These are phyloP conservation scores for Colletotrichum trifolii DNA, from an alignment of 2,329 filamentous ascomycete species.

Conservation along the genomic window DNA sequence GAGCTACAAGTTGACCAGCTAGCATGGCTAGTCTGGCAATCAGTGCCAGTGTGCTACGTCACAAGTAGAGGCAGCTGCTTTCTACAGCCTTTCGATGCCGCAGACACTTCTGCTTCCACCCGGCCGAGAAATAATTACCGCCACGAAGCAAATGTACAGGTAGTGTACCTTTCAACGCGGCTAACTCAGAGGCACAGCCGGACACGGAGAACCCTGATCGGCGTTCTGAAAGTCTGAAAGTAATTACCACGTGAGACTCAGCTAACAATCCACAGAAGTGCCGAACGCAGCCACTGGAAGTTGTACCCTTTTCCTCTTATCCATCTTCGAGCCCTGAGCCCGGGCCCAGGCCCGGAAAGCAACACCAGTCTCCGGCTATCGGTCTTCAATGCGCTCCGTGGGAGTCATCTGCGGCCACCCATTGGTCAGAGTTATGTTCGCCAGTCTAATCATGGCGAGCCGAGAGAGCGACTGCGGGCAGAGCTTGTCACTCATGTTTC, in stretches of 20 bases:
- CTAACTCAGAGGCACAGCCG: conserved; percentile 13
- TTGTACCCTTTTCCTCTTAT: conserved; percentile 15
- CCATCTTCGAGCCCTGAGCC: conserved; percentile 3
- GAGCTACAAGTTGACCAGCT: too few species aligned
- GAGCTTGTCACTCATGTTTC: conserved; percentile 19
- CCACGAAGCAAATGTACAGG: conserved; percentile 8
- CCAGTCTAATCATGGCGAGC: conserved; percentile 18
- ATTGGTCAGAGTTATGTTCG: conserved; percentile 16
- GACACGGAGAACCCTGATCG: conserved; percentile 35
- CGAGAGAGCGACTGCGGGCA: conserved; percentile 27
- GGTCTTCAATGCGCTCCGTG: conserved; percentile 15
- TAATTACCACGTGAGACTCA: neutral
- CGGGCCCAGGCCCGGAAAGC: neutral
- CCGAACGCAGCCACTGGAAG: conserved; percentile 11
- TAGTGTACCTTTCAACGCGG: conserved; percentile 26
- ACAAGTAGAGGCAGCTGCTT: too few species aligned
- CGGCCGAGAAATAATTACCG: conserved; percentile 16
- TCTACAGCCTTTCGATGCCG: too few species aligned
- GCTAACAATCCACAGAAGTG: conserved; percentile 4
- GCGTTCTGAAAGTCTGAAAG: conserved; percentile 21
- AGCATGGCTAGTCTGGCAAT: too few species aligned
- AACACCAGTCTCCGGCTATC: conserved; percentile 29
- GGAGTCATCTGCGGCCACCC: neutral
- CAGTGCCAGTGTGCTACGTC: too few species aligned
- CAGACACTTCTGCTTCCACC: too few species aligned